A percentile compares a stretch with the other conserved stretches of the same genome.
phyloP scores from a whole-genome alignment of 306 rosid species.

The Glycine soja region DNA sequence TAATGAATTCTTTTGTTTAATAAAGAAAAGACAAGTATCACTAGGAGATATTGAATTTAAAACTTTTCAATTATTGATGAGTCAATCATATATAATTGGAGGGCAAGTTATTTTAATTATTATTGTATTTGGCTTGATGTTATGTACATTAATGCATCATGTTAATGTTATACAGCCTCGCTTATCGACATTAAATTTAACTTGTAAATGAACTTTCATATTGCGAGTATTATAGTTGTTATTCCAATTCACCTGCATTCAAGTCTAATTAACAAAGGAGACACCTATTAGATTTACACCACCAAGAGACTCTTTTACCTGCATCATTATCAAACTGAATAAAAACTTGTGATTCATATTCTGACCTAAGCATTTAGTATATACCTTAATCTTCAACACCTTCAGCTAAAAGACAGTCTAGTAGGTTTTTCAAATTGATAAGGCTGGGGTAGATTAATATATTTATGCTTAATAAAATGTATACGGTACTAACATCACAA shows the following conservation, averaged over 20 bases:
- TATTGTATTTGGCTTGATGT: background rate
- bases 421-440: background rate
- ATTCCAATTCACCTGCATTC: background rate
- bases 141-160: background rate
- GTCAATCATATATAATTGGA: constrained; percentile 2
- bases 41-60: background rate
- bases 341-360: background rate
- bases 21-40: background rate
- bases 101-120: background rate
- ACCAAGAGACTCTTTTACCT: background rate
- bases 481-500: background rate
- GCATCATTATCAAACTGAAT: background rate
- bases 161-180: background rate
- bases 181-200: too few species aligned
- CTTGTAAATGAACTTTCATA: too few species aligned
- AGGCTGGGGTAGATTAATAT: background rate
- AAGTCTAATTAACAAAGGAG: too few species aligned
- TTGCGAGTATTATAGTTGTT: too few species aligned
- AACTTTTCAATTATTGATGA: background rate
- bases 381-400: background rate
- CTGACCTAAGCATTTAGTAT: background rate
- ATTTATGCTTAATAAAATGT: background rate
- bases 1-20: background rate
- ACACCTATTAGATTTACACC: too few species aligned
- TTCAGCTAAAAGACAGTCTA: background rate